Conservation (phyloP, 768 basidiomycete genomes). For the Collybia sp. region DNA sequence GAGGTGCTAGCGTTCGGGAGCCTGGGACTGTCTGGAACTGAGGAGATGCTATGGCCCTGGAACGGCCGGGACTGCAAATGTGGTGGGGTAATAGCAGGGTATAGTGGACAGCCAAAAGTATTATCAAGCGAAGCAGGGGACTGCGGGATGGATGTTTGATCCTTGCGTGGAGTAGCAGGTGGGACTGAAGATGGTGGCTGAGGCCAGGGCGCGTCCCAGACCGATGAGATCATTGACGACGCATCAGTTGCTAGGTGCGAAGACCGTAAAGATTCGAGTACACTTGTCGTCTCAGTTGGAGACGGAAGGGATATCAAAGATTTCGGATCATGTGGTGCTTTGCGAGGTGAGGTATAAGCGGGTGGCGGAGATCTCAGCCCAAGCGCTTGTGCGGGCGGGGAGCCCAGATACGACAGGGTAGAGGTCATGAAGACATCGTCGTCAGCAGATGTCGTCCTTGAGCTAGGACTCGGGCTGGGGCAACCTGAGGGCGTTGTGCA, state of each 20-base stretch:
- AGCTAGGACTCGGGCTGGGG: constrained; percentile 19
- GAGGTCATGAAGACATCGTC: constrained; percentile 38
- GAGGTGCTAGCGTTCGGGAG: constrained; percentile 11
- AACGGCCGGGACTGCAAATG: constrained; percentile 22
- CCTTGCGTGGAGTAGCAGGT: not conserved
- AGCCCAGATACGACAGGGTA: constrained; percentile 40
- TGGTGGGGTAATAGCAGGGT: constrained; percentile 13
- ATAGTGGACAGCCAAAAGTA: constrained; percentile 14
- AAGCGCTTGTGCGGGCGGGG: constrained; percentile 36
- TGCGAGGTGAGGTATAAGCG: constrained; percentile 10
- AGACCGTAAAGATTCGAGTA: constrained; percentile 13
- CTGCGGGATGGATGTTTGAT: not conserved
- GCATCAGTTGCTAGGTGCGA: constrained; percentile 23
- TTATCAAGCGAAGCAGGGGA: constrained; percentile 1
- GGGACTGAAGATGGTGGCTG: constrained; percentile 19
- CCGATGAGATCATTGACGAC: constrained; percentile 29
- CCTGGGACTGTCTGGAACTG: constrained; percentile 11
- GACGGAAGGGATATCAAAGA: constrained; percentile 9
- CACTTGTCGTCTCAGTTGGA: constrained; percentile 3
- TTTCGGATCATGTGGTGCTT: constrained; percentile 1
- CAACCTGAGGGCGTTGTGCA: constrained; percentile 12
- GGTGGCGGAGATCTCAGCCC: constrained; percentile 27
- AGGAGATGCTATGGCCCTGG: constrained; percentile 21
- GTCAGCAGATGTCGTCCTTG: constrained; percentile 19
- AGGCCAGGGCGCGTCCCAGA: constrained; percentile 37